Base-by-base conservation (phyloP, 371 early-diverging fungal genomes). In the Mortierella sp. region DNA sequence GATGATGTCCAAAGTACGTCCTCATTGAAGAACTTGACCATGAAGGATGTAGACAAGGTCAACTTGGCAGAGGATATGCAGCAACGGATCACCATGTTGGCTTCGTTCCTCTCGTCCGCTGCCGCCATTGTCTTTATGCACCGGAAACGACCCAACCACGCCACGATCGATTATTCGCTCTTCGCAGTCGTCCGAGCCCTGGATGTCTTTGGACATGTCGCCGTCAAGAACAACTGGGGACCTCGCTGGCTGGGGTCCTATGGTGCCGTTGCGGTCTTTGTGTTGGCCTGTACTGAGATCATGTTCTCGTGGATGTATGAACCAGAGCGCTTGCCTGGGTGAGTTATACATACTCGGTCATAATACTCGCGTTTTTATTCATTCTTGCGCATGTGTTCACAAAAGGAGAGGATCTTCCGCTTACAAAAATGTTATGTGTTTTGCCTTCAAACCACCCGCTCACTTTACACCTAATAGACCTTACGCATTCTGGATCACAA, bases 301-400 rank as follows among this genome's bases (percentile, higher is more conserved):
- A 93, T 94, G 89, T 93, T 88, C 72, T 89, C 92, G 10, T 94
- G 93, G 93, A 81, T 94, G 60, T 93, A 89, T 79, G 91, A 87
- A 43, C 91, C 92, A 0, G 48, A 83, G 32, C 82, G 91, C n/a
- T 56, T 92, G 58, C 93, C 93, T 77, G 91, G 89, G 92, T 92
- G 88, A 85, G 82, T 65, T 51, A 27, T 24, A 55, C 11, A 16
- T 12, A 70, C 24, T 14, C 6, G 55, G 18, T 51, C n/a, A n/a
- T 32, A 41, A 2, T 27, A 18, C n/a, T 21, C 27, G 24, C 51
- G 35, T 51, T 76, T 55, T 76, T 71, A 29, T 72, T 63, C 18
- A 3, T 32, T 3, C 46, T 44, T n/a, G 46, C 16, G 56, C 5
- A 24, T 41, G 41, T 68, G 68, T 68, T 41, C 41, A 41, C 41